A percentile compares a stretch with the other conserved stretches of the same genome.
phyloP scores from a whole-genome alignment of 805 yeast genomes.

The Naumovozyma castellii region DNA sequence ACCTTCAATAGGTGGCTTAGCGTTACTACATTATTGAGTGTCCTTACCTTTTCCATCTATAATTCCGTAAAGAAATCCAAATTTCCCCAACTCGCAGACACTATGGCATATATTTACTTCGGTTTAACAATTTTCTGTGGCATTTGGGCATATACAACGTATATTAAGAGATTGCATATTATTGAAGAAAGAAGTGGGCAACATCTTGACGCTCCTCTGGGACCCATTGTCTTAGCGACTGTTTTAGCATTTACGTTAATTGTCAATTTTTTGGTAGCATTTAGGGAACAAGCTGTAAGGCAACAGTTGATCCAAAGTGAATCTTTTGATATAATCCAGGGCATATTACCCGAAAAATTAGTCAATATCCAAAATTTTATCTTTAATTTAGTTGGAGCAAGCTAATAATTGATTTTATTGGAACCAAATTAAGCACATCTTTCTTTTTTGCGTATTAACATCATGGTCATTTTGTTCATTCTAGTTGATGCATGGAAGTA shows the following conservation, averaged over 20 bases:
- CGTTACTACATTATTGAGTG: conserved; percentile 74
- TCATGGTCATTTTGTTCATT: too few species aligned
- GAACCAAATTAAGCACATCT: background rate
- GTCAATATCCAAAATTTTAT: conserved; percentile 24
- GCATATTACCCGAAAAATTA: conserved; percentile 14
- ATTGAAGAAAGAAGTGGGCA: conserved; percentile 76
- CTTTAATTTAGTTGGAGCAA: conserved; percentile 30
- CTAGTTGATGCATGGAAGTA: too few species aligned
- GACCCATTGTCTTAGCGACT: conserved; percentile 71
- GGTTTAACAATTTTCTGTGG: conserved; percentile 74
- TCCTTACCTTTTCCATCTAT: conserved; percentile 77
- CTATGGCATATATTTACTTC: conserved; percentile 72
- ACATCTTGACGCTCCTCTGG: conserved; percentile 82
- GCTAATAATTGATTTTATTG: background rate
- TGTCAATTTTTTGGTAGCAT: conserved; percentile 65
- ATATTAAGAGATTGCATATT: conserved; percentile 56
- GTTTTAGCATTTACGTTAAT: conserved; percentile 59
- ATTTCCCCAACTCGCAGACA: conserved; percentile 52
- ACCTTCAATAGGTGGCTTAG: conserved; percentile 94
- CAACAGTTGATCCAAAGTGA: background rate
- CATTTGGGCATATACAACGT: conserved; percentile 79
- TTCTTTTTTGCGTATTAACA: too few species aligned
- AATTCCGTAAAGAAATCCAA: conserved; percentile 62
- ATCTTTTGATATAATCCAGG: background rate
- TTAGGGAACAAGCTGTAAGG: conserved; percentile 30